phyloP scores from a whole-genome alignment of 1,139 yeast species.

The Pichia sp. region DNA sequence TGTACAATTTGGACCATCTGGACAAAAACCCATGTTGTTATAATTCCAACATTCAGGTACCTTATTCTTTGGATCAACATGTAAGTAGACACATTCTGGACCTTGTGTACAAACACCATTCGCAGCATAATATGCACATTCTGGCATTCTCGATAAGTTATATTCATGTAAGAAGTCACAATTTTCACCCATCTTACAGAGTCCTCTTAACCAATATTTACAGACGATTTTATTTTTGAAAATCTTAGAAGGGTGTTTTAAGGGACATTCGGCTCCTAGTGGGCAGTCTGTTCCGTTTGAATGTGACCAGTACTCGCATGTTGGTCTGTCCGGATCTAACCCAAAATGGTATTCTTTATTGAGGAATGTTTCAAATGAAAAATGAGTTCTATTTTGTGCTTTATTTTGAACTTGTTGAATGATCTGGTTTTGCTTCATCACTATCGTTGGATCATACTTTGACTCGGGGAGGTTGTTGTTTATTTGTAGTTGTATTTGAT shows the following conservation, averaged over 20 bases:
- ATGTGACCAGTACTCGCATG: conserved; percentile 71
- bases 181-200: conserved; percentile 94
- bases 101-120: conserved; percentile 94
- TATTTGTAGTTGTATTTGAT: not conserved
- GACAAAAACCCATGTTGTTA: conserved; percentile 80
- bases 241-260: conserved; percentile 82
- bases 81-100: conserved; percentile 92
- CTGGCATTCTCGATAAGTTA: conserved; percentile 94
- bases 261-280: conserved; percentile 78
- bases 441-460: conserved; percentile 15
- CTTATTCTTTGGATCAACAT: conserved; percentile 85
- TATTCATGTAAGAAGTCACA: conserved; percentile 97
- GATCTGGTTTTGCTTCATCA: conserved; percentile 16
- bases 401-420: conserved; percentile 18
- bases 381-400: conserved; percentile 13
- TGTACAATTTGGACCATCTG: conserved; percentile 85
- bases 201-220: conserved; percentile 97
- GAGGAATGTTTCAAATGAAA: conserved; percentile 71
- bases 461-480: not conserved
- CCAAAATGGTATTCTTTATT: conserved; percentile 81
- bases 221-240: conserved; percentile 89
- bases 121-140: conserved; percentile 82
- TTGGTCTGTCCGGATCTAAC: conserved; percentile 86
- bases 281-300: conserved; percentile 70
- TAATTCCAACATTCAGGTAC: conserved; percentile 87